Conservation (phyloP, 495 filamentous ascomycete species). For the Lasiosphaeris hirsuta region DNA sequence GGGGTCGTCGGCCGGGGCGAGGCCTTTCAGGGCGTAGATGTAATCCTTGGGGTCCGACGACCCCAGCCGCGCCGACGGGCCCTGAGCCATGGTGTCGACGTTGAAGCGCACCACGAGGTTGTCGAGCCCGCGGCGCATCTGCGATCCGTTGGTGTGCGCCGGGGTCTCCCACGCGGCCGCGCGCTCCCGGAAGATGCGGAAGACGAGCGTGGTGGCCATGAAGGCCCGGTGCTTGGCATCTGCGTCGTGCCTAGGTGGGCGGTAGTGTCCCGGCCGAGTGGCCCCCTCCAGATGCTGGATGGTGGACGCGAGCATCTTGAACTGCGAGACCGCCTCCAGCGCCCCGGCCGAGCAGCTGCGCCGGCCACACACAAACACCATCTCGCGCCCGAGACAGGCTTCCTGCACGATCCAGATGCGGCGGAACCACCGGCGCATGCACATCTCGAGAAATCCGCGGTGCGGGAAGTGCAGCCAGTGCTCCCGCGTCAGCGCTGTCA, state of each 20-base stretch:
- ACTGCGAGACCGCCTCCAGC: too few species aligned
- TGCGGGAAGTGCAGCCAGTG: conserved; percentile 1
- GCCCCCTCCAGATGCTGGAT: too few species aligned
- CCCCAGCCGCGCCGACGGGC: neutral
- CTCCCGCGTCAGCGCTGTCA: neutral
- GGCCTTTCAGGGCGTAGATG: too few species aligned
- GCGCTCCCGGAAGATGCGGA: too few species aligned
- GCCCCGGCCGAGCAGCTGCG: neutral
- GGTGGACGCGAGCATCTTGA: too few species aligned
- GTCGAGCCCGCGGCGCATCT: neutral
- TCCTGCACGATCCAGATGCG: conserved; percentile 13
- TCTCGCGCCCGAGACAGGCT: neutral
- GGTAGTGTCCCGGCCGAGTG: too few species aligned
- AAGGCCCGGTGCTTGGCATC: too few species aligned
- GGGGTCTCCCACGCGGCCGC: too few species aligned
- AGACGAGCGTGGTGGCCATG: too few species aligned
- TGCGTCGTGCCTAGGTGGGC: too few species aligned
- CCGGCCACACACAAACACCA: conserved; percentile 2
- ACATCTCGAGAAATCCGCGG: neutral
- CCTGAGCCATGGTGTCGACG: neutral
- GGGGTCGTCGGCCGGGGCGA: too few species aligned
- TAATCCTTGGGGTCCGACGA: neutral
- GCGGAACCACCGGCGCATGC: conserved; percentile 9
- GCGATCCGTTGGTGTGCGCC: too few species aligned
- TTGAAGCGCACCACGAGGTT: conserved; percentile 2